Evolutionary conservation across 805 yeast genomes (phyloP), one percentile per base, ranked within the genome.

Genomic region (Metschnikowia dekortorum): DNA sequence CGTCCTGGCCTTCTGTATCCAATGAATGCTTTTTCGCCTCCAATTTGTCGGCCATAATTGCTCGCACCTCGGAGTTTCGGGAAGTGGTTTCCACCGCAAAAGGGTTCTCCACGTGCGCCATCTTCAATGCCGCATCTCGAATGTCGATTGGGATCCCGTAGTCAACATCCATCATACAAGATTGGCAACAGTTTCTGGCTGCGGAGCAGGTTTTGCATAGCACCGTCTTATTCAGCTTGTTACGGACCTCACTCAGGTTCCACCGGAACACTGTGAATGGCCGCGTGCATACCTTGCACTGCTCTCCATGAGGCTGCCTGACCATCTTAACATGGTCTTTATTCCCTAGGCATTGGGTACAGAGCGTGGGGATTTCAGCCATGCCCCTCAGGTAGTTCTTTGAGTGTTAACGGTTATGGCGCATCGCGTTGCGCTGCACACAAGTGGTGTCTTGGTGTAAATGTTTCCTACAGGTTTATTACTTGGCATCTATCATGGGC

Each of bases 261-360:
- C 96, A 89, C 49, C 85, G 78, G 63, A 80, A 92, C 1, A 85
- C 83, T 0, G 91, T 84, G 70, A 85, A 92, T 1, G 96, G 90
- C 44, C 95, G 69, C 0, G 95, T 85, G 62, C 98, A 92, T 13
- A 87, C 69, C 62, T 85, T 84, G 64, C 98, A 92, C 62, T 87
- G 86, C n/a, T 79, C 85, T 1, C 96, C 96, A 47, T 78, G 69
- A 10, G 69, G 68, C 51, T 87, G 90, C 55, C 86, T 76, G 1
- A 82, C 76, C 86, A 91, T 81, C 47, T 87, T 81, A n/a, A 85
- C 60, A 56, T 84, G 80, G 18, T 82, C 78, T 47, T 82, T 78
- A 0, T 75, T 60, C 0, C 97, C 97, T 28, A 89, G 69, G 63
- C 97, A 90, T 6, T 62, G 58, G 35, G 81, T 83, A 65, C 97